These are phyloP conservation scores for Inosperma sp. DNA, from an alignment of 768 basidiomycete species.

Conservation along the genomic window DNA sequence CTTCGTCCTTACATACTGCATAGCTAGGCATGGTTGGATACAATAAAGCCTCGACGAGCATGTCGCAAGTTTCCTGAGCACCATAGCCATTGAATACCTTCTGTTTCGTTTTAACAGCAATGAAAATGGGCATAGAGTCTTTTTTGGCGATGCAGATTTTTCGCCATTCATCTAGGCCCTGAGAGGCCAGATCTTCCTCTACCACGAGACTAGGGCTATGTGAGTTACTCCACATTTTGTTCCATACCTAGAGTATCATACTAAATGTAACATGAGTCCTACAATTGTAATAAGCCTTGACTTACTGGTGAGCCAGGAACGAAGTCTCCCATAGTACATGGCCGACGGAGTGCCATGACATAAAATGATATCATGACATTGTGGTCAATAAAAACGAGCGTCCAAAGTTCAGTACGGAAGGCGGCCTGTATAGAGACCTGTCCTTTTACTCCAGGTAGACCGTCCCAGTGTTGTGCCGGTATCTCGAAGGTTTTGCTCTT, in stretches of 20 bases:
- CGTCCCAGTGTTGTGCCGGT: neutral
- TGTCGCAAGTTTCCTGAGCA: slow-evolving; percentile 19
- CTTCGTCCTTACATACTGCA: slow-evolving; percentile 1
- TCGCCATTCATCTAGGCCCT: neutral
- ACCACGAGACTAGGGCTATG: neutral
- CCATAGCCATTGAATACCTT: slow-evolving; percentile 20
- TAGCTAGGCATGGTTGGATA: slow-evolving; percentile 12
- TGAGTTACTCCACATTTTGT: neutral
- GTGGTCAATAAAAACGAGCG: slow-evolving; percentile 10
- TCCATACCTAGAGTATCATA: neutral
- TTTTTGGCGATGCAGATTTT: neutral
- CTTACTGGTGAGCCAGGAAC: neutral
- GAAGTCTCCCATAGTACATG: neutral
- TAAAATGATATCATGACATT: slow-evolving; percentile 9
- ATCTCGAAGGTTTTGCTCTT: neutral
- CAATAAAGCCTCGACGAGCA: slow-evolving; percentile 14
- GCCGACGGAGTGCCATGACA: slow-evolving; percentile 6
- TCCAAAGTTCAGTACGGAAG: slow-evolving; percentile 3
- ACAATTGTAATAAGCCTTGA: neutral
- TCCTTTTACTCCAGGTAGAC: neutral
- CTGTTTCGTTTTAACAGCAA: slow-evolving; percentile 11
- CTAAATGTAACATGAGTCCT: neutral
- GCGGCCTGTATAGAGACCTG: neutral
- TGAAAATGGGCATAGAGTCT: neutral
- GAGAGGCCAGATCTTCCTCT: neutral